A percentile compares a stretch with the other conserved stretches of the same genome.
Evolutionary conservation across 257 asterid species (phyloP).

Genomic region (Solanum appendiculatum): DNA sequence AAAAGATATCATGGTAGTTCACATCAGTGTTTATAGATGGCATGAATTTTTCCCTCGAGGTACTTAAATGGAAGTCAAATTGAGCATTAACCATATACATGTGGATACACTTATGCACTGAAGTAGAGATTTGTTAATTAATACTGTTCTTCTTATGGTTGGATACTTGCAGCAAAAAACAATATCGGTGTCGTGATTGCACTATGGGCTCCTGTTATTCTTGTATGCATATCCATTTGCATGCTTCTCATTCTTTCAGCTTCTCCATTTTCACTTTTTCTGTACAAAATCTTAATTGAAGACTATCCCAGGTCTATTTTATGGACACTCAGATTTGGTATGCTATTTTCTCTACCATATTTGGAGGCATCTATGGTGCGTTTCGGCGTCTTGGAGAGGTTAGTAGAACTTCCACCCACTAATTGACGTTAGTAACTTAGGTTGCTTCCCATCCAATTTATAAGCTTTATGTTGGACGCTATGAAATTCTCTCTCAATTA

Average conservation of each 20-base stretch:
- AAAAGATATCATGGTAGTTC: slow-evolving; percentile 62
- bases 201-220: slow-evolving; percentile 84
- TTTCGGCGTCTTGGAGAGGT: slow-evolving; percentile 99
- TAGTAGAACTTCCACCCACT: slow-evolving; percentile 11
- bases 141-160: slow-evolving; percentile 1
- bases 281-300: slow-evolving; percentile 3
- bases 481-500: background rate
- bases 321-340: slow-evolving; percentile 99
- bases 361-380: slow-evolving; percentile 98
- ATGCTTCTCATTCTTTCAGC: slow-evolving; percentile 10
- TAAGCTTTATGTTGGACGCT: background rate
- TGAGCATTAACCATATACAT: background rate
- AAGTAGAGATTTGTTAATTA: background rate
- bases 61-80: slow-evolving; percentile 2
- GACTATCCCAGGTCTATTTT: slow-evolving; percentile 71
- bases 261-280: slow-evolving; percentile 5
- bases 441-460: background rate
- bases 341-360: slow-evolving; percentile 95
- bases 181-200: slow-evolving; percentile 93
- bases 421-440: background rate
- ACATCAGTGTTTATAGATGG: slow-evolving; percentile 41
- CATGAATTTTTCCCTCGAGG: slow-evolving; percentile 99
- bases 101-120: background rate
- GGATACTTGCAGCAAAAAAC: slow-evolving; percentile 48
- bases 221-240: slow-evolving; percentile 31